Evolutionary conservation across 139 green algal species (phyloP), one percentile per base, ranked within the genome.

Genomic region (Raphidocelis subcapitata): DNA sequence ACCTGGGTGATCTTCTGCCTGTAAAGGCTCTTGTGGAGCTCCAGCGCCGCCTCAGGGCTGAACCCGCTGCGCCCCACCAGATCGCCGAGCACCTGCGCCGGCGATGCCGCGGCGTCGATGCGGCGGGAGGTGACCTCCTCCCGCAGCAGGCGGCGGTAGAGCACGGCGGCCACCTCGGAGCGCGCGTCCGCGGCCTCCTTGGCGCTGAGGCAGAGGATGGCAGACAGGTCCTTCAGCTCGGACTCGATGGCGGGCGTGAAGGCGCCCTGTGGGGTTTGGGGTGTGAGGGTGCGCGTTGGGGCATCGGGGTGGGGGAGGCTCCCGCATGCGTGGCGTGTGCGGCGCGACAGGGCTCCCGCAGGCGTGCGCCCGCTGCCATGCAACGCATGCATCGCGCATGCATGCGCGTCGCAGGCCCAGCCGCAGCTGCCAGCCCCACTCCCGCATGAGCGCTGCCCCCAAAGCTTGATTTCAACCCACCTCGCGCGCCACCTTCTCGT

Each of bases 11-110:
- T 62, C 83, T 94, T 95, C 74, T 89, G 68, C 31, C 82, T 73
- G 87, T 97, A 98, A 54, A 95, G 72, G 51, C 79, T 61, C 59
- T 87, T 80, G 85, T 98, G 91, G 64, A 98, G 84, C 68, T 89
- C 82, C 33, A 75, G 57, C 1, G 94, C 94, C 10, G 89, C 86
- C 61, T 97, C 89, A 31, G 89, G 79, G 55, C 84, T 76, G 74
- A 94, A 94, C 28, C 82, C 74, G 44, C 71, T 72, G 35, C 94
- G 81, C 21, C 97, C 85, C 75, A 93, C 95, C 65, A 98, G 86
- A 24, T 85, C 60, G 33, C 90, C 80, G 56, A 98, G 87, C 66
- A 85, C 79, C 72, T 63, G 55, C 69, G 87, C 87, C 35, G 86
- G 86, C 63, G 74, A 86, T 29, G 80, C 69, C 24, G 85, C 82